Evolutionary conservation across 148 eudicot species (phyloP).

Genomic region (Chenopodium suecicum): DNA sequence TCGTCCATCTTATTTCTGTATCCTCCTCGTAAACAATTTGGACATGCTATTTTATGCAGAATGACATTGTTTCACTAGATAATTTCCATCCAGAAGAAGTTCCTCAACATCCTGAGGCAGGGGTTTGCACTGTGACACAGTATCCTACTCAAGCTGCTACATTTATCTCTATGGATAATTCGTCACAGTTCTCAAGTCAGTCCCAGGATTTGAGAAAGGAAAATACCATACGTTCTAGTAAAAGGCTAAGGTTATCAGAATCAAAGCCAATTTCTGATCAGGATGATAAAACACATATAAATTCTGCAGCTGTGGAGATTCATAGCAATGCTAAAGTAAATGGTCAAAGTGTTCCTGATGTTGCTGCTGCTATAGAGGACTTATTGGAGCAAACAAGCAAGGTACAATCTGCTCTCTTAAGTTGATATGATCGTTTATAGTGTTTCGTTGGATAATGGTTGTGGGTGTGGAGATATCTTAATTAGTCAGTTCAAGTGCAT

Average conservation of each 20-base stretch:
- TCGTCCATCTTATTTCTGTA: background rate
- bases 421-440: conserved; percentile 2
- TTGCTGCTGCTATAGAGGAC: conserved; percentile 90
- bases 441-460: background rate
- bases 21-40: background rate
- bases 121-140: conserved; percentile 73
- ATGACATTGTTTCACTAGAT: conserved; percentile 48
- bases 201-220: conserved; percentile 39
- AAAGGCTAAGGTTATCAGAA: conserved; percentile 46
- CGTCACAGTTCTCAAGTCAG: conserved; percentile 55
- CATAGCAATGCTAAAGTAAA: conserved; percentile 33
- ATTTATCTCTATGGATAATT: conserved; percentile 41
- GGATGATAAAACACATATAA: conserved; percentile 16
- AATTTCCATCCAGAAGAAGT: conserved; percentile 63
- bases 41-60: conserved; percentile 43
- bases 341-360: conserved; percentile 58
- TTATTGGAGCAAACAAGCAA: conserved; percentile 89
- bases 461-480: background rate
- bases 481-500: background rate
- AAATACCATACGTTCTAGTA: conserved; percentile 36
- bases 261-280: conserved; percentile 23
- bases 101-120: conserved; percentile 65
- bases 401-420: conserved; percentile 38
- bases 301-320: conserved; percentile 27
- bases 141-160: conserved; percentile 72